Base-by-base conservation (phyloP, 2,329 filamentous ascomycete genomes). In the Microdochium paspali region DNA sequence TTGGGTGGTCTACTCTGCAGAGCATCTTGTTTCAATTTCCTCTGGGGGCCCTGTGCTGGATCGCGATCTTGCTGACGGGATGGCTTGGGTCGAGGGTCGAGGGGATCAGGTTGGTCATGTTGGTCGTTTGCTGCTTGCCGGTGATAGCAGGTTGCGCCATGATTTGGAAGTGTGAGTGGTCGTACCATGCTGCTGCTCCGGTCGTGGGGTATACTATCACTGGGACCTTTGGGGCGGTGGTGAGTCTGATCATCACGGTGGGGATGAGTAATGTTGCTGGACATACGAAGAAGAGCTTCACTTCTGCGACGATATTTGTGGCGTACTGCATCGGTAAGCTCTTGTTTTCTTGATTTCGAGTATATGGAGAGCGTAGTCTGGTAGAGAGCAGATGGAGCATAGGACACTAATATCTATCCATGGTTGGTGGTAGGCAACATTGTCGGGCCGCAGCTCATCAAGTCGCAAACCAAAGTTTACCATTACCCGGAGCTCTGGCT, bases 11-110 rank as follows among this genome's bases (percentile, higher is more conserved):
- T 21, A 73, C 77, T 0, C 71, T 84, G 1, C 71, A 84, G 26
- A 77, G 81, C 0, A 87, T 90, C 50, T 70, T 89, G 0, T 82
- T 85, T 58, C 85, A 90, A 56, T 88, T 90, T 50, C 86, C 86
- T 0, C 73, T 89, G 0, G 85, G 85, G 1, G 82, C 67, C 0
- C 60, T 90, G n/a, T 84, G 80, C 56, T 73, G 84, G 50, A 66
- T 87, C 44, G 73, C 73, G 45, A 87, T 90, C 47, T 71, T 86
- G 0, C 57, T 80, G 0, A 82, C 79, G 3, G 85, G 85, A 1
- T 87, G 73, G 53, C 66, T 88, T 1, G 77, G 79, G 4, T 74
- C 78, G 0, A 69, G 71, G 1, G 67, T 83, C 46, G 71, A 67
- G 2, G 83, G 88, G 56, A 77, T 83, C 12, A 76, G 84, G 13